Base-by-base conservation (phyloP, 495 filamentous ascomycete species). In the Baudoinia panamericana region DNA sequence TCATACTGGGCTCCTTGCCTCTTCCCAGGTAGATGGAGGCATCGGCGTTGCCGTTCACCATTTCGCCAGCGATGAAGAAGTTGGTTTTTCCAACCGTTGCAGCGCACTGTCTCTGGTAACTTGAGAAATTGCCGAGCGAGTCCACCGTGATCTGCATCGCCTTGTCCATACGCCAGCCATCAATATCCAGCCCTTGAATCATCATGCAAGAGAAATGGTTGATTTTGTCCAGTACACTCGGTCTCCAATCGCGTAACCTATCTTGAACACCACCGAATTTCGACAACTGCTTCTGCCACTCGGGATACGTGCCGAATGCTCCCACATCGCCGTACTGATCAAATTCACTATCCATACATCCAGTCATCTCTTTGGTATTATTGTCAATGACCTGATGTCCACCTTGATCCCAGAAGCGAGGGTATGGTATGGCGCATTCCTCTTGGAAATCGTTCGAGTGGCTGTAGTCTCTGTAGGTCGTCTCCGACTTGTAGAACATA, bases 191-290 rank as follows among this genome's bases (percentile, higher is more conserved):
- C 34, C 67, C 70, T 16, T 58, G 54, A 31, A 82, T 75, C 1
- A 72, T 62, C 57, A 80, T 72, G 54, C 78, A 82, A 4, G 77
- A 77, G 41, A 82, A 79, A 20, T 64, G 69, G 30, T 70, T 64
- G 21, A 84, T 55, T 30, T 72, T 71, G 25, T 70, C 63, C 18
- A 64, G 56, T 2, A 82, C 79, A 24, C 64, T 63, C 3, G 75
- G 73, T 9, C 69, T 51, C 79, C 79, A 84, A 47, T 82, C 79
- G 21, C 79, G 73, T 8, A 84, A 63, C 43, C 79, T 76, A 51
- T 84, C 79, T 56, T 84, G 79, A 3, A 82, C 80, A 25, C 70
- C 80, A 22, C 77, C 75, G 53, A 83, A 83, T 48, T 82, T 83
- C 11, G 78, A 69, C 30, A 84, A 62, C 57, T 83, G 70, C 50